These are phyloP conservation scores for Parastagonospora nodorum DNA, from an alignment of 2,329 filamentous ascomycete genomes.

Conservation along the genomic window DNA sequence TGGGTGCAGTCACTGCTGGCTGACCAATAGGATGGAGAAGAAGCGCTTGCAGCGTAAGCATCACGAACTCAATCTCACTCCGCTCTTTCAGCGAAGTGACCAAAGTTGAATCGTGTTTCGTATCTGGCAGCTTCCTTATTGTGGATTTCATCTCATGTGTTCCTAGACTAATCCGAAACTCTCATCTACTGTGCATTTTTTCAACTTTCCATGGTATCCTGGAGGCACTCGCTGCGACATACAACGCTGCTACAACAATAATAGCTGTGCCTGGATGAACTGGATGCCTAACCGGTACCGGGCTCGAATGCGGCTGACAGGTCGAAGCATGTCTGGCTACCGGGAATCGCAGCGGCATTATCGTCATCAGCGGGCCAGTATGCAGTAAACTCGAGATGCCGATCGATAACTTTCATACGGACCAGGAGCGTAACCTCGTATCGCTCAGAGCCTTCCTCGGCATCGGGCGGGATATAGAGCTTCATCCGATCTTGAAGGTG, in stretches of 20 bases:
- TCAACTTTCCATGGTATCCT: too few species aligned
- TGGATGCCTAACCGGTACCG: not conserved
- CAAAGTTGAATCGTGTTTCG: not conserved
- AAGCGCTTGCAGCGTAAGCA: slow-evolving; percentile 19
- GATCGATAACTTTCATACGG: slow-evolving; percentile 19
- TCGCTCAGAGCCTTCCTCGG: not conserved
- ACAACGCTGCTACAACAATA: too few species aligned
- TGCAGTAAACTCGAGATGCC: slow-evolving; percentile 18
- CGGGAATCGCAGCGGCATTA: not conserved
- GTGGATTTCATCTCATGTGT: not conserved
- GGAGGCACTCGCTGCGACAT: too few species aligned
- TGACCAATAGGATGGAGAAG: slow-evolving; percentile 1
- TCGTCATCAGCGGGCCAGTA: not conserved
- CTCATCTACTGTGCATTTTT: too few species aligned
- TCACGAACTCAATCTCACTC: slow-evolving; percentile 14
- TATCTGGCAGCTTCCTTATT: slow-evolving; percentile 5
- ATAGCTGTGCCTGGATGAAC: too few species aligned
- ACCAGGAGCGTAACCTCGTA: slow-evolving; percentile 12
- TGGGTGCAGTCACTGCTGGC: slow-evolving; percentile 2
- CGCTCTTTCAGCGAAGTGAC: slow-evolving; percentile 10
- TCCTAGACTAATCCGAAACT: too few species aligned
- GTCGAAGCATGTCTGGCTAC: not conserved
- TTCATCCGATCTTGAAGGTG: slow-evolving; percentile 1
- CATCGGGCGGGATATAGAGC: not conserved
- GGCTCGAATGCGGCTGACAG: not conserved